Base-by-base conservation (phyloP, 495 filamentous ascomycete genomes). In the Annulohypoxylon maeteangense region DNA sequence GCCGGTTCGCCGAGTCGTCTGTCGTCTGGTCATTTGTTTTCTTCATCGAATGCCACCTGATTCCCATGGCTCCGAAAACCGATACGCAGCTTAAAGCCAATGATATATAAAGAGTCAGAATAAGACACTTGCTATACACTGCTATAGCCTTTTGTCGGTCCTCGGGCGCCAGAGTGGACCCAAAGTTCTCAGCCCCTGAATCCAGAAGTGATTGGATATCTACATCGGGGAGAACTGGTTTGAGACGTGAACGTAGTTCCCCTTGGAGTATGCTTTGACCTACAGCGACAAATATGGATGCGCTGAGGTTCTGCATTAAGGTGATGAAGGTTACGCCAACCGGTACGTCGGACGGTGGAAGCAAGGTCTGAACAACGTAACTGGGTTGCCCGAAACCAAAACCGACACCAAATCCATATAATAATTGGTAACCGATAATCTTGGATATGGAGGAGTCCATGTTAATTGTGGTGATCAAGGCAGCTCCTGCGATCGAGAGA, bases 361-460 rank as follows among this genome's bases (percentile, higher is more conserved):
- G 27, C 18, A 60, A 1, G 6, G 55, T 67, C 22, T 70, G 67
- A 14, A 64, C 67, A 7, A 70, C 67, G 18, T 70, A 70, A 29
- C 67, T 70, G 6, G 67, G 67, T 42, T 70, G 67, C 55, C 11
- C 87, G 16, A 70, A 70, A n/a, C 90, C 90, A 3, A 88, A 79
- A 0, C 91, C 92, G 5, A 92, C 74, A 12, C 91, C 92, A 6
- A 90, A 82, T 27, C 92, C 92, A 57, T 84, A 86, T 4, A 93
- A 62, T 50, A 91, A 81, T 71, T 93, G 90, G 76, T 87, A 92
- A 10, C 87, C 88, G 47, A 92, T 42, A 32, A 69, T 63, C 6
- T 50, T 51, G 23, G 66, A 47, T 16, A 32, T 14, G 20, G 25
- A 29, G 20, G n/a, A 60, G 14, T 31, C n/a, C 40, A 54, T 18